Base-by-base conservation (phyloP, 768 basidiomycete species). In the Collybiopsis luxurians region DNA sequence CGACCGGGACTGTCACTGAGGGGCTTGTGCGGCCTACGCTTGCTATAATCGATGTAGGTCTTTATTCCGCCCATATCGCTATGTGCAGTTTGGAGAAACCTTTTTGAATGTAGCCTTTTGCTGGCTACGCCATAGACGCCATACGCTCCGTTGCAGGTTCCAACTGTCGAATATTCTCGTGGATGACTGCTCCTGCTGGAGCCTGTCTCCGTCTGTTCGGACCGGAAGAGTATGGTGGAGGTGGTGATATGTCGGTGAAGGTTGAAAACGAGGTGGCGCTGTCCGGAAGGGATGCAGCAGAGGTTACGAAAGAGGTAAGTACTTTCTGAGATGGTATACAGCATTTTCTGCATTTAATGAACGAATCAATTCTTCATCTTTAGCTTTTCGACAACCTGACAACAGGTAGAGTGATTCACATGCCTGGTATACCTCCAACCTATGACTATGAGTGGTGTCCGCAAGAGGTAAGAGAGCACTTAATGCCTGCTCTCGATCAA, bases 401-500 rank as follows among this genome's bases (percentile, higher is more conserved):
- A 13, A 31, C 45, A 27, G 54, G 53, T 23, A 7, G 31, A 24
- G 21, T 55, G 13, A 10, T 55, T 15, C 13, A 26, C n/a, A 30
- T 55, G 26, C 54, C 54, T 0, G 54, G 54, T 15, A 23, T 36
- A 46, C 54, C 54, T 34, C 28, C 45, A 4, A 55, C 47, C 44
- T 55, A 55, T 47, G 54, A 55, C 34, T 47, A 55, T 34, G 54
- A 55, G 24, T 55, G 45, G 43, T 15, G 7, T 39, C 54, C 54
- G 7, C 54, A 55, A 55, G 45, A 34, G 28, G 54, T 55, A 47
- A 26, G 24, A 17, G 27, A 17, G 2, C 13, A n/a, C 19, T n/a
- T n/a, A n/a, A n/a, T n/a, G n/a, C n/a, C n/a, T n/a, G n/a, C n/a
- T n/a, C n/a, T n/a, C n/a, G n/a, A n/a, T n/a, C n/a, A n/a, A n/a